Percentiles rank a stretch among this genome's conserved stretches.
phyloP scores from a whole-genome alignment of 1,284 basidiomycete species.

The Rhodotorula sp. region DNA sequence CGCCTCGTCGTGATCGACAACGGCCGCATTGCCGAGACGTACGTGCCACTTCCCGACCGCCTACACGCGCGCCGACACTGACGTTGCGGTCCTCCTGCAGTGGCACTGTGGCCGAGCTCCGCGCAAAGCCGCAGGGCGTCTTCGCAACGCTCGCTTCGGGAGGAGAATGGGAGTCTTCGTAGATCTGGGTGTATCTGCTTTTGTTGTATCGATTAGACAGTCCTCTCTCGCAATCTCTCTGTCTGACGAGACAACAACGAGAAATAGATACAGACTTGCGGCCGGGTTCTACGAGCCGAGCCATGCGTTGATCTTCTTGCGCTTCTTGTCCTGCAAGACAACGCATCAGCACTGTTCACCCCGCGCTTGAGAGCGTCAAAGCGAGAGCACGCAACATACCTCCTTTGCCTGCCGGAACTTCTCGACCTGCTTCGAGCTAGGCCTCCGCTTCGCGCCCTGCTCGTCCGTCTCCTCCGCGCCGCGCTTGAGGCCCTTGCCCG shows the following conservation, averaged over 20 bases:
- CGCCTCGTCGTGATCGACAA: conserved; percentile 76
- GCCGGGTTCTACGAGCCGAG: not conserved
- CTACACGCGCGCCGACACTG: not conserved
- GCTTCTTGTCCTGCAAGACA: conserved; percentile 25
- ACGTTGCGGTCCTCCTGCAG: conserved; percentile 9
- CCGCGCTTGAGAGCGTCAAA: not conserved
- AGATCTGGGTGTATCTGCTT: not conserved
- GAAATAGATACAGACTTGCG: not conserved
- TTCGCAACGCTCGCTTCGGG: conserved; percentile 80
- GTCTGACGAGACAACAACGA: not conserved
- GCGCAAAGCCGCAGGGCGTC: conserved; percentile 53
- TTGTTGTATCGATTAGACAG: too few relatives aligned
- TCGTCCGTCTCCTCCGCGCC: not conserved
- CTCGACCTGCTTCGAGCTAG: conserved; percentile 28
- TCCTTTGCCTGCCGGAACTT: conserved; percentile 28
- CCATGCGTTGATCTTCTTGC: conserved; percentile 24
- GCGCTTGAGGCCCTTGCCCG: conserved; percentile 17
- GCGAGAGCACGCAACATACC: not conserved
- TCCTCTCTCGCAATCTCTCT: not conserved
- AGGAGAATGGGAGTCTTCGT: conserved; percentile 70
- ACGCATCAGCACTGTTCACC: not conserved
- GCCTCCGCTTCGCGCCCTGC: conserved; percentile 14
- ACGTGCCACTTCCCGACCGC: not conserved
- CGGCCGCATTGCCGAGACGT: conserved; percentile 69
- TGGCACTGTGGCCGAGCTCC: conserved; percentile 55